Conservation (phyloP, 768 basidiomycete species). For the Mycena galopus region DNA sequence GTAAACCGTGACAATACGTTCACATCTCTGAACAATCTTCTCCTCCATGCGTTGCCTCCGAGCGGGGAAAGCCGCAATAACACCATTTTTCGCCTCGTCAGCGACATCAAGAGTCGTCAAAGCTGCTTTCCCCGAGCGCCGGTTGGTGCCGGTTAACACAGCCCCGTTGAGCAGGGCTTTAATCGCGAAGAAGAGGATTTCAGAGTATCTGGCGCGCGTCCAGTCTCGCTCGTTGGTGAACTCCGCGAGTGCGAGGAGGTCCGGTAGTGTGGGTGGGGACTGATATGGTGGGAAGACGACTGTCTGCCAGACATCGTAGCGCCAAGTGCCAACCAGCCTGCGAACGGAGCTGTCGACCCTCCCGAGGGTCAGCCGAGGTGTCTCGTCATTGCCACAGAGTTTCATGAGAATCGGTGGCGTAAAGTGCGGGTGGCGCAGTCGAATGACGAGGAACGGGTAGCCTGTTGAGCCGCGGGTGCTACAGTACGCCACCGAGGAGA, state of each 20-base stretch:
- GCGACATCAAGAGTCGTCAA: not conserved
- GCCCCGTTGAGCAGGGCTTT: not conserved
- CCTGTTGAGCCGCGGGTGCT: slow-evolving; percentile 3
- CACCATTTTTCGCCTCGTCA: not conserved
- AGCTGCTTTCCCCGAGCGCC: not conserved
- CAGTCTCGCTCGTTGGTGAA: not conserved
- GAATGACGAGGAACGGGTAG: slow-evolving; percentile 18
- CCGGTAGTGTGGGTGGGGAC: not conserved
- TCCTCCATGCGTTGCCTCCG: not conserved
- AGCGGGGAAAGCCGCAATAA: not conserved
- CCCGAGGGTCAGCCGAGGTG: not conserved
- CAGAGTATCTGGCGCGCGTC: slow-evolving; percentile 3
- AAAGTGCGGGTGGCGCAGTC: not conserved
- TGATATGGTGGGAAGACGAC: not conserved
- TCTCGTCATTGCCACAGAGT: slow-evolving; percentile 7
- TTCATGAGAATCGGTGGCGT: not conserved
- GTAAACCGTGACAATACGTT: too few relatives aligned
- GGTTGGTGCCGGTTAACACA: not conserved
- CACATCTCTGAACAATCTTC: not conserved
- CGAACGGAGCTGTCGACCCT: not conserved
- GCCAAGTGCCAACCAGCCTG: slow-evolving; percentile 9
- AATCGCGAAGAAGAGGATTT: slow-evolving; percentile 7
- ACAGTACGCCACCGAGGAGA: slow-evolving; percentile 13
- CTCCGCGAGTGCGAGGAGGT: slow-evolving; percentile 18
- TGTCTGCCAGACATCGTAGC: slow-evolving; percentile 20